A percentile compares a stretch with the other conserved stretches of the same genome.
Evolutionary conservation across 129 eudicot species (phyloP).

Genomic region (Sambucus nigra): DNA sequence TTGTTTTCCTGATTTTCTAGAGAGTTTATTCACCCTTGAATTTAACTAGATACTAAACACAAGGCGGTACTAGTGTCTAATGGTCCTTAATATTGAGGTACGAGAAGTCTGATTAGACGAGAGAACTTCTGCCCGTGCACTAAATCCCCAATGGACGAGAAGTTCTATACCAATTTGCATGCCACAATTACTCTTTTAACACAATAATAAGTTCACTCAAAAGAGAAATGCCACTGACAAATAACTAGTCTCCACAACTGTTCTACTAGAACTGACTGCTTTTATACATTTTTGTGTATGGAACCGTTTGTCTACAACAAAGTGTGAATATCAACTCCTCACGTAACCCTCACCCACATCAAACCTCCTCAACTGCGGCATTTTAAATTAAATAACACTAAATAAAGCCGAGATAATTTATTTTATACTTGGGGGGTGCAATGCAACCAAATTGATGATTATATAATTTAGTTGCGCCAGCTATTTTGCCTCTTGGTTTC

Average conservation of each 20-base stretch:
- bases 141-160: background rate
- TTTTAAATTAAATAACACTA: no score
- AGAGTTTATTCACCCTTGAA: no score
- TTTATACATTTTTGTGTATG: background rate
- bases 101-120: no score
- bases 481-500: constrained; percentile 85
- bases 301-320: background rate
- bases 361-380: background rate
- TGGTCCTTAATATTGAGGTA: no score
- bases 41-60: no score
- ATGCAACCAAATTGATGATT: no score
- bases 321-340: no score
- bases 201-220: background rate
- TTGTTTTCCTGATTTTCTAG: no score
- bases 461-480: constrained; percentile 50
- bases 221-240: background rate
- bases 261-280: background rate
- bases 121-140: no score
- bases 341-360: background rate
- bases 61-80: no score
- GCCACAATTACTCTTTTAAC: background rate
- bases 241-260: background rate
- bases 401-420: background rate
- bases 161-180: background rate
- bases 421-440: no score